Evolutionary conservation across 2,329 filamentous ascomycete genomes (phyloP), one percentile per base, ranked within the genome.

Genomic region (Aspergillus pseudoglaucus): DNA sequence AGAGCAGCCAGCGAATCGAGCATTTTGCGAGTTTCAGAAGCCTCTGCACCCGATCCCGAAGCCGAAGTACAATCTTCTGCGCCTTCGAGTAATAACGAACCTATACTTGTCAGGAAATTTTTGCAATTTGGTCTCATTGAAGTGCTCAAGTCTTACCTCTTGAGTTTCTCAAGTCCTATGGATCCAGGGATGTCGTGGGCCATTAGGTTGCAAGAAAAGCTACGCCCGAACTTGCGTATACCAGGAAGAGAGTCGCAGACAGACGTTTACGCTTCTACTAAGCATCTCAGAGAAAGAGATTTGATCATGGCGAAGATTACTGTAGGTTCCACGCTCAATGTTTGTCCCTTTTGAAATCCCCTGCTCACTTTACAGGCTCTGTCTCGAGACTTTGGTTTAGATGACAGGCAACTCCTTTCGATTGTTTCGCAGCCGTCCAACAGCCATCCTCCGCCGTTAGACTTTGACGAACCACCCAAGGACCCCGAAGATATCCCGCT

Each of bases 81-180:
- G 6, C 72, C 69, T 6, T 59, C 63, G 9, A 51, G 45, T 9
- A 55, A 61, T 17, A 73, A 75, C 39, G 82, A 85, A 55, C 62
- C 65, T 0, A 70, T 66, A 1, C 66, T 84, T 55, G 75, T 77
- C 44, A 70, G 68, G 35, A 75, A 75, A 44, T 71, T 84, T 3
- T 59, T 83, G n/a, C 80, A 84, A 52, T 81, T 82, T 15, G 82
- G 83, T 49, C 61, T 83, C 10, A 77, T 82, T 2, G 81, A 84
- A 54, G 61, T 83, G 9, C 61, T 83, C 6, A 82, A 85, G 55
- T 78, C 81, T 20, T 84, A 82, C 49, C 63, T 83, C 43, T 61
- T 79, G 50, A 66, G 61, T 42, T 62, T 68, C 33, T 63, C 64
- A 0, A 47, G 59, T 17, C 61, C 64, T 10, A 55, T 64, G 40